Conservation (phyloP, 2,329 filamentous ascomycete species). For the Amylocarpus encephaloides region DNA sequence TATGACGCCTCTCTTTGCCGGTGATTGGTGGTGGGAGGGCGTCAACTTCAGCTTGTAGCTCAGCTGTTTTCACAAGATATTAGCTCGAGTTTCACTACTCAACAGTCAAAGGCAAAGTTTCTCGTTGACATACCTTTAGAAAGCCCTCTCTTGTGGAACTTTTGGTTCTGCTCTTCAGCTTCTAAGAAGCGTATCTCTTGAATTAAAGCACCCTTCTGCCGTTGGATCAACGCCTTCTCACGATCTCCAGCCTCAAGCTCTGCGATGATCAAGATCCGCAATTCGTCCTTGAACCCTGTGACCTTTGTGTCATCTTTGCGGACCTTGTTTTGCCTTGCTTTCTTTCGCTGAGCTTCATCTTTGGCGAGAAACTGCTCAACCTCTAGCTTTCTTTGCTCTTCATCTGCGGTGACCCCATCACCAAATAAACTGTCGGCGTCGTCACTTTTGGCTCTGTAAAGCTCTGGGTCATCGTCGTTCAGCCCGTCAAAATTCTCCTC, state of each 20-base stretch:
- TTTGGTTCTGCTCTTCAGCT: background rate
- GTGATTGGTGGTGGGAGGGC: background rate
- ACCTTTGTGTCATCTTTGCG: no score
- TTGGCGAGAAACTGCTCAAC: no score
- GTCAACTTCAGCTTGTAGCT: background rate
- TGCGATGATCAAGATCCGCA: background rate
- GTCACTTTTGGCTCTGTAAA: no score
- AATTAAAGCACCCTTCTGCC: slow-evolving; percentile 1
- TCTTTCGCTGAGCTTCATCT: no score
- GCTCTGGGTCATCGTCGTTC: no score
- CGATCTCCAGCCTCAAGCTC: background rate
- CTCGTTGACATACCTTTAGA: background rate
- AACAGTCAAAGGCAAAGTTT: background rate
- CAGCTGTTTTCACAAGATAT: background rate
- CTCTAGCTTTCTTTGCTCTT: no score
- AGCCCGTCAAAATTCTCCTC: no score
- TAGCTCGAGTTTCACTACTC: background rate
- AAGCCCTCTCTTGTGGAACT: background rate
- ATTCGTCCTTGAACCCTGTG: background rate
- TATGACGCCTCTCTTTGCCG: background rate
- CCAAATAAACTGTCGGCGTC: no score
- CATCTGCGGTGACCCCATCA: no score
- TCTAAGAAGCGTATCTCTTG: background rate
- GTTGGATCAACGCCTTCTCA: background rate
- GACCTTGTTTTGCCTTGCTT: no score